These are phyloP conservation scores for Hypoxylon trugodes DNA, from an alignment of 495 filamentous ascomycete genomes.

Conservation along the genomic window DNA sequence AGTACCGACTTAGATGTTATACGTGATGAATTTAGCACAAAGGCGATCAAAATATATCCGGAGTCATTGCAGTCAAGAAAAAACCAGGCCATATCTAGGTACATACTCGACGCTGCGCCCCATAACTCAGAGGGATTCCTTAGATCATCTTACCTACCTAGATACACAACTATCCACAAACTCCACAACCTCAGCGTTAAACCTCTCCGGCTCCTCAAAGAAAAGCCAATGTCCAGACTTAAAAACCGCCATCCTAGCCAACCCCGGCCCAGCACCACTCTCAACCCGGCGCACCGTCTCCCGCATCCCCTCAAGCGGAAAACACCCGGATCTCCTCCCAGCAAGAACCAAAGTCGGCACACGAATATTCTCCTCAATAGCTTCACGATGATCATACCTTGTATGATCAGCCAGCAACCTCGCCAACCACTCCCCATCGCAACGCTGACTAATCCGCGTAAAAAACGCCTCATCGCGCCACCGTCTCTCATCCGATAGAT, in stretches of 20 bases:
- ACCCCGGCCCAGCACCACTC: conserved; percentile 17
- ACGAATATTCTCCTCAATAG: conserved; percentile 44
- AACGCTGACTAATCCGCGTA: conserved; percentile 42
- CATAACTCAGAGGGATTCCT: no score
- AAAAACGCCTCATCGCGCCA: conserved; percentile 53
- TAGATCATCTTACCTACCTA: not conserved
- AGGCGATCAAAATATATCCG: no score
- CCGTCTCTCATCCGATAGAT: conserved; percentile 25
- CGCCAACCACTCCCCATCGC: conserved; percentile 53
- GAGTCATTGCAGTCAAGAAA: no score
- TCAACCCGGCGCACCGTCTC: conserved; percentile 48
- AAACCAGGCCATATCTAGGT: not conserved
- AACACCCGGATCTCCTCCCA: conserved; percentile 54
- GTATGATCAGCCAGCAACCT: conserved; percentile 57
- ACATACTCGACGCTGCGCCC: no score
- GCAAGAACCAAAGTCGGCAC: conserved; percentile 51
- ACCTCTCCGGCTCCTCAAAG: conserved; percentile 55
- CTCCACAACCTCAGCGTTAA: conserved; percentile 48
- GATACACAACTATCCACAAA: conserved; percentile 35
- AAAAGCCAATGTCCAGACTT: conserved; percentile 58
- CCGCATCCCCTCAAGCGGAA: conserved; percentile 51
- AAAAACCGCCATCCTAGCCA: conserved; percentile 45
- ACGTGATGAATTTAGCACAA: no score
- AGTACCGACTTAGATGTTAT: no score
- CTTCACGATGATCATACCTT: conserved; percentile 55